Percentiles rank a stretch among this genome's conserved stretches.
Conservation (phyloP, 495 filamentous ascomycete species). For the Tetracladium setigerum region DNA sequence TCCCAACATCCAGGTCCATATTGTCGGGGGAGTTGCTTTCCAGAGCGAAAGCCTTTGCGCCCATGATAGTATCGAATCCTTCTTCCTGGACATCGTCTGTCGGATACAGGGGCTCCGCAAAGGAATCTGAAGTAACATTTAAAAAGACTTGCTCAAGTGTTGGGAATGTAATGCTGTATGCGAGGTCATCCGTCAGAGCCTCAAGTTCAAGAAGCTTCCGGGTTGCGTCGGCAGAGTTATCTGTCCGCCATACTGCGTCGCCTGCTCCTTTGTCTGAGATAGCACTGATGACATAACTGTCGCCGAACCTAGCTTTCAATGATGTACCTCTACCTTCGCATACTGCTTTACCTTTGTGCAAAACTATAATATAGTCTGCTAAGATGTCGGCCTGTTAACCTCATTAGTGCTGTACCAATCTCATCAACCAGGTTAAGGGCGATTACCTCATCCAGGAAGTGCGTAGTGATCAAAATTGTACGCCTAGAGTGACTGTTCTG, state of each 20-base stretch:
- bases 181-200: constrained; percentile 7
- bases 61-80: constrained; percentile 7
- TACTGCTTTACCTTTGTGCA: constrained; percentile 25
- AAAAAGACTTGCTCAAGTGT: constrained; percentile 19
- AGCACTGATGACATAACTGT: constrained; percentile 7
- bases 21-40: constrained; percentile 7
- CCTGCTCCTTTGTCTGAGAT: no score
- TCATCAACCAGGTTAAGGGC: no score
- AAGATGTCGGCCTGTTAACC: constrained; percentile 24
- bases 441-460: constrained; percentile 29
- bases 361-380: constrained; percentile 28
- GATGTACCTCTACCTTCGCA: constrained; percentile 25
- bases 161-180: constrained; percentile 13
- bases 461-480: constrained; percentile 31
- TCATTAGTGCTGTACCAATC: neutral
- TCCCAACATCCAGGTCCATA: constrained; percentile 17
- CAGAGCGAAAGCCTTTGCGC: constrained; percentile 13
- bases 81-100: constrained; percentile 15
- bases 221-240: constrained; percentile 17
- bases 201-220: constrained; percentile 19
- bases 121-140: constrained; percentile 14
- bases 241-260: constrained; percentile 15
- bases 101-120: no score
- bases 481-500: constrained; percentile 28
- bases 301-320: constrained; percentile 20